Evolutionary conservation across 495 filamentous ascomycete genomes (phyloP).

Genomic region (Aspergillus heteromorphus): DNA sequence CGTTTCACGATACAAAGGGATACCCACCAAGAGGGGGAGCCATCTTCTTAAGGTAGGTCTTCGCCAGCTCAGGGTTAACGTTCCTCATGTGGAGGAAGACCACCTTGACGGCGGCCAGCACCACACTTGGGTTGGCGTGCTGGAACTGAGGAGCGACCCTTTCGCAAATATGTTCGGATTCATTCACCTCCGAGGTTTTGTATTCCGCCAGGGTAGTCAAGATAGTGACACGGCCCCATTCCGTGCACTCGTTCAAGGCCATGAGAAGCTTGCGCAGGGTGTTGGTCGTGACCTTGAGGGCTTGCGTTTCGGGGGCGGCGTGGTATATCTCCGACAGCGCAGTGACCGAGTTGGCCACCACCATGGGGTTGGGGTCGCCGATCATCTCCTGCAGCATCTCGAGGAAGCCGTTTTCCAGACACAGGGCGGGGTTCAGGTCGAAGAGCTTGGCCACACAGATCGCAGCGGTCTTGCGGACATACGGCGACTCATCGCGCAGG

Average conservation of each 20-base stretch:
- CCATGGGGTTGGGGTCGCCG: slow-evolving; percentile 97
- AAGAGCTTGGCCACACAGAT: slow-evolving; percentile 98
- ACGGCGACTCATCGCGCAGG: slow-evolving; percentile 92
- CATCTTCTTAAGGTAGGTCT: slow-evolving; percentile 94
- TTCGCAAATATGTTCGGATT: slow-evolving; percentile 98
- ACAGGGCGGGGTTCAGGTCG: slow-evolving; percentile 85
- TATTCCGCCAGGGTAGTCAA: slow-evolving; percentile 87
- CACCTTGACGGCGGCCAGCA: slow-evolving; percentile 92
- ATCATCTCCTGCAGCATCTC: slow-evolving; percentile 96
- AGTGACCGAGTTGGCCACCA: slow-evolving; percentile 94
- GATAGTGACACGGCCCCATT: slow-evolving; percentile 98
- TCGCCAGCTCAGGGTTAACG: slow-evolving; percentile 68
- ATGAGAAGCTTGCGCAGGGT: slow-evolving; percentile 92
- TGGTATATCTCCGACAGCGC: slow-evolving; percentile 90
- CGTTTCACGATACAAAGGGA: not conserved
- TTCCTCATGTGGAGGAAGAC: slow-evolving; percentile 96
- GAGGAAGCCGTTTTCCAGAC: slow-evolving; percentile 93
- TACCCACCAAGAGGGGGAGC: slow-evolving; percentile 81
- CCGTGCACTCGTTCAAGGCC: slow-evolving; percentile 96
- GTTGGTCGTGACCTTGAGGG: slow-evolving; percentile 71
- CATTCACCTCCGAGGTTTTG: slow-evolving; percentile 77
- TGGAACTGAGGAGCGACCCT: slow-evolving; percentile 95
- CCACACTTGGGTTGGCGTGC: slow-evolving; percentile 95
- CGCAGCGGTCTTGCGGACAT: slow-evolving; percentile 96
- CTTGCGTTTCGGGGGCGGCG: slow-evolving; percentile 81